Conservation (phyloP, 1,139 yeast species). For the Geotrichum reessii region DNA sequence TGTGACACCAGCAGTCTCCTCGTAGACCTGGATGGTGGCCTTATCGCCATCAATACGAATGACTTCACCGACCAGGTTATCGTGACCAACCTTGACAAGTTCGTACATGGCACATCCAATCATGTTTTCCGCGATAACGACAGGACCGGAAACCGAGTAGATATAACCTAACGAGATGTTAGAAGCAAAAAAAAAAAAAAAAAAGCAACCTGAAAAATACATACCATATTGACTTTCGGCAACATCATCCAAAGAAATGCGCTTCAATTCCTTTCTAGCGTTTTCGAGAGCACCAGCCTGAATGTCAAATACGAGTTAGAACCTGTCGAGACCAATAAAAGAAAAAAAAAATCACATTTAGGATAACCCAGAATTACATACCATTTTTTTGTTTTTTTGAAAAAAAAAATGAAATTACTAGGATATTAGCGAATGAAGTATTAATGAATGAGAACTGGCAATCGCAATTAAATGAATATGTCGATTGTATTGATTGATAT, state of each 20-base stretch:
- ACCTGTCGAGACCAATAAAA: neutral
- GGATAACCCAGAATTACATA: neutral
- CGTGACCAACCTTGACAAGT: slow-evolving; percentile 93
- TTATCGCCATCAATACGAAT: slow-evolving; percentile 94
- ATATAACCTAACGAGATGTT: slow-evolving; percentile 39
- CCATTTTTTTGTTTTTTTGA: too few relatives aligned
- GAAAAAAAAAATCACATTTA: neutral
- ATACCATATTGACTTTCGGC: slow-evolving; percentile 78
- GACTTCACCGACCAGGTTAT: slow-evolving; percentile 93
- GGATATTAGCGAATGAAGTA: neutral
- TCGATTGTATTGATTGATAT: neutral
- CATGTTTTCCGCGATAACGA: slow-evolving; percentile 95
- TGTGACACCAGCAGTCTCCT: slow-evolving; percentile 98
- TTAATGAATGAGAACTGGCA: neutral
- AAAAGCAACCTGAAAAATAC: neutral
- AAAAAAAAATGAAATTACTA: neutral
- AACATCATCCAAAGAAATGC: slow-evolving; percentile 72
- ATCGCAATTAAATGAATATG: neutral
- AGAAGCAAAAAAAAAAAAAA: slow-evolving; percentile 50
- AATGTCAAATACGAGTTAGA: neutral
- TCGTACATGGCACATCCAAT: slow-evolving; percentile 99
- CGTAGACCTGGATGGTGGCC: slow-evolving; percentile 97
- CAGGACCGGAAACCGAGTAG: slow-evolving; percentile 96
- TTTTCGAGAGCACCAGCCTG: slow-evolving; percentile 95
- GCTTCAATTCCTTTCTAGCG: slow-evolving; percentile 90